Base-by-base conservation (phyloP, 2,329 filamentous ascomycete species). In the Penicillium concentricum region DNA sequence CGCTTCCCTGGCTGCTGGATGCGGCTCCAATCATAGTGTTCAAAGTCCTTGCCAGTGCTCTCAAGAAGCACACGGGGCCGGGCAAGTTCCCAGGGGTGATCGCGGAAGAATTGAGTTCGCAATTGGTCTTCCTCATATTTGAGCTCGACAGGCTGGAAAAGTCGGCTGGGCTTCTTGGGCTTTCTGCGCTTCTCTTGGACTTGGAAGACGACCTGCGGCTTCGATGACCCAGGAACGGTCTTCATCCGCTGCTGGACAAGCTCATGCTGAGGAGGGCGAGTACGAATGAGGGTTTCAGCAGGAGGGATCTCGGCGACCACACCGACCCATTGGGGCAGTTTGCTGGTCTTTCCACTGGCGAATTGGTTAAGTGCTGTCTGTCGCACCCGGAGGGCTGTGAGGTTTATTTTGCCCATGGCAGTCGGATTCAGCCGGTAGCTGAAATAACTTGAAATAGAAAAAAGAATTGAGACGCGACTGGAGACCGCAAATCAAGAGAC, bases 11-110 rank as follows among this genome's bases (percentile, higher is more conserved):
- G 83, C 77, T 97, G 94, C 66, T 82, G 79, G 65, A 96, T 74
- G 67, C 76, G 86, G 65, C 87, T 89, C 93, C 93, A 97, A 74
- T 97, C 86, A 67, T 86, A 87, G 53, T 78, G 80, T 72, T 88
- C 84, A 50, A 85, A 81, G 70, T 99, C 93, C 71, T 88, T 89
- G 51, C 94, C 94, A 68, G 93, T 89, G 65, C 87, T 81, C 77
- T 99, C 94, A 10, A 97, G 78, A 45, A 99, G 80, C 57, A 96
- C 82, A 65, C 91, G 84, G 53, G 94, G 94, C 61, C 93, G 84
- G 18, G 94, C 94, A 70, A 99, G 79, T 77, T 99, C 94, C 94
- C 94, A 99, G 5, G 94, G 94, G 73, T 99, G 94, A 74, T 99
- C 93, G 69, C 83, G 86, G 79, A 90, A 99, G 78, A 97, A 99